These are phyloP conservation scores for Cyberlindnera mrakii DNA, from an alignment of 805 yeast genomes.

Conservation along the genomic window DNA sequence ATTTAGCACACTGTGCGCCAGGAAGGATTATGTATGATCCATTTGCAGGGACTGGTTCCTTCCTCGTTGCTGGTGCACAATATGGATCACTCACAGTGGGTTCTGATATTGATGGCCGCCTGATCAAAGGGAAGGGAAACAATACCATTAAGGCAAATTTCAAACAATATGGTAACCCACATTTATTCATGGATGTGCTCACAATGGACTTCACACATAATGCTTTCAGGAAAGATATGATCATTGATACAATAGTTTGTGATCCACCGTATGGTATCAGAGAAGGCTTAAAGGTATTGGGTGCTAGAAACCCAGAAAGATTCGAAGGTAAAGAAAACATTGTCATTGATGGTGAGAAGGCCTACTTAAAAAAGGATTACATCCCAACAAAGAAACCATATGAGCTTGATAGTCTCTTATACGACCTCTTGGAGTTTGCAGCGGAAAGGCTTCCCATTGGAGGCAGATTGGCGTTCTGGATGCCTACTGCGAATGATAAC, in stretches of 20 bases:
- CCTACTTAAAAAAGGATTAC: slow-evolving; percentile 73
- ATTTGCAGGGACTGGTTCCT: slow-evolving; percentile 95
- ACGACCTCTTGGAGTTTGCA: slow-evolving; percentile 72
- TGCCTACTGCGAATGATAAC: slow-evolving; percentile 94
- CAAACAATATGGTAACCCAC: slow-evolving; percentile 57
- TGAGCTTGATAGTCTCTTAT: slow-evolving; percentile 67
- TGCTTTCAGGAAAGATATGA: slow-evolving; percentile 58
- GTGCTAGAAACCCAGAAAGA: slow-evolving; percentile 65
- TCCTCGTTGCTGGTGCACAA: slow-evolving; percentile 79
- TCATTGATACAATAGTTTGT: slow-evolving; percentile 77
- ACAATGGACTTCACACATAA: slow-evolving; percentile 95
- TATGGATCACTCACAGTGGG: slow-evolving; percentile 80
- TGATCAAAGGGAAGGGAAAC: slow-evolving; percentile 62
- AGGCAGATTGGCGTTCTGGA: slow-evolving; percentile 92
- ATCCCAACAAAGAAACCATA: slow-evolving; percentile 92
- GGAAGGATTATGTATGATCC: slow-evolving; percentile 83
- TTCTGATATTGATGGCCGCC: slow-evolving; percentile 84
- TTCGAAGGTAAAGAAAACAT: slow-evolving; percentile 68
- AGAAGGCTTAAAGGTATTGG: slow-evolving; percentile 90
- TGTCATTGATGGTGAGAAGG: slow-evolving; percentile 73
- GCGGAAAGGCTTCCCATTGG: slow-evolving; percentile 62
- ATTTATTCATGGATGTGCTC: slow-evolving; percentile 62
- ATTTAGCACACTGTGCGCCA: slow-evolving; percentile 66
- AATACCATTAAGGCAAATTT: slow-evolving; percentile 62
- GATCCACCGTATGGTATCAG: slow-evolving; percentile 98